Percentiles rank a stretch among this genome's conserved stretches.
Evolutionary conservation across 2,329 filamentous ascomycete species (phyloP).

Genomic region (Sclerotinia borealis): DNA sequence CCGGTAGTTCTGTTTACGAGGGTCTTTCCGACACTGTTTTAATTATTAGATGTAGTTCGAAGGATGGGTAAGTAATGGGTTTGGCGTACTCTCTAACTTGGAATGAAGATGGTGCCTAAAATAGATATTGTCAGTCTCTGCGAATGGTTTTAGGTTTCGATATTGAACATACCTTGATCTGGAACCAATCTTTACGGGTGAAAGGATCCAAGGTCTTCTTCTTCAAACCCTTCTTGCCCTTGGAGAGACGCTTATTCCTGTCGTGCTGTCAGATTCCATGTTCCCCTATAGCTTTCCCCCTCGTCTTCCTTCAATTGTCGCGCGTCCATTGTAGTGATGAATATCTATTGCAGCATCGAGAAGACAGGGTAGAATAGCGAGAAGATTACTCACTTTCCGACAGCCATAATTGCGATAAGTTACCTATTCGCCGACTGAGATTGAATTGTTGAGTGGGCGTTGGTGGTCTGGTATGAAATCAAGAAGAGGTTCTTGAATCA

Average conservation of each 20-base stretch:
- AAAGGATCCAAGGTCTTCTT: constrained; percentile 98
- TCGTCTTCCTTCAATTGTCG: constrained; percentile 12
- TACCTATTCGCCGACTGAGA: constrained; percentile 28
- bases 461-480: constrained; percentile 12
- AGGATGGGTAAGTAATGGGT: constrained; percentile 13
- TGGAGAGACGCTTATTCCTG: constrained; percentile 99
- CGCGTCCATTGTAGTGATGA: background rate
- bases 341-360: constrained; percentile 7
- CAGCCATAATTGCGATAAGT: constrained; percentile 67
- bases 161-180: constrained; percentile 67
- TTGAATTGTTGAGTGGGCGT: constrained; percentile 14
- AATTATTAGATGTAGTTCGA: constrained; percentile 33
- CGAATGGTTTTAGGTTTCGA: background rate
- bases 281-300: constrained; percentile 19
- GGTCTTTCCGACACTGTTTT: constrained; percentile 91
- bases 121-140: constrained; percentile 25
- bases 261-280: constrained; percentile 28
- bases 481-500: background rate
- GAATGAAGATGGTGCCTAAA: constrained; percentile 87
- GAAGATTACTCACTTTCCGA: constrained; percentile 61
- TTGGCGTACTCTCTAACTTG: constrained; percentile 78
- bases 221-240: constrained; percentile 99
- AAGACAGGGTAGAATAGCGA: constrained; percentile 7
- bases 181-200: constrained; percentile 98
- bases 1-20: constrained; percentile 98